Conservation (phyloP, 108 stramenopile species). For the Discostella stelligeroides region DNA sequence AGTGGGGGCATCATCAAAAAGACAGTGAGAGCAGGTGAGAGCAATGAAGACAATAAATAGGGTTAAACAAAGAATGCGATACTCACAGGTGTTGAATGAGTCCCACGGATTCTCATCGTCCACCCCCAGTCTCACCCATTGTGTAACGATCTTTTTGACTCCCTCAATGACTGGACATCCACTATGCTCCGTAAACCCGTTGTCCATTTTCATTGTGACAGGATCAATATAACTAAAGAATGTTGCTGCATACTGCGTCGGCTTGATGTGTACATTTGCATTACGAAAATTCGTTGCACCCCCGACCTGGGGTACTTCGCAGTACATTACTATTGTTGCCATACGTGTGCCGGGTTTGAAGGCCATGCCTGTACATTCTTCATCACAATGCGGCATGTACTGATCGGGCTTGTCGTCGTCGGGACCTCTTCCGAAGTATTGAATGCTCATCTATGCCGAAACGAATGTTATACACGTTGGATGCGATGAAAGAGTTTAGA, state of each 20-base stretch:
- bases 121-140: constrained; percentile 95
- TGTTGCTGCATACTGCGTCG: constrained; percentile 71
- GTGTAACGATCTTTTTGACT: constrained; percentile 95
- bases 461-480: too few relatives aligned
- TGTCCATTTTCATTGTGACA: constrained; percentile 68
- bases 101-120: constrained; percentile 85
- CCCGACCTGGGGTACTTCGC: constrained; percentile 75
- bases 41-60: too few relatives aligned
- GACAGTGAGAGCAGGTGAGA: not conserved
- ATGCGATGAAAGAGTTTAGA: too few relatives aligned
- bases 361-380: constrained; percentile 69
- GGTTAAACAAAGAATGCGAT: too few relatives aligned
- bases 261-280: constrained; percentile 80
- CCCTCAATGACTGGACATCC: constrained; percentile 94
- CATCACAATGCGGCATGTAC: constrained; percentile 94
- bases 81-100: constrained; percentile 73
- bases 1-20: not conserved
- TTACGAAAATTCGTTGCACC: constrained; percentile 93
- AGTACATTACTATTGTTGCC: constrained; percentile 96
- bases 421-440: constrained; percentile 81
- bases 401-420: constrained; percentile 81
- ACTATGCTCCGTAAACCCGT: constrained; percentile 82
- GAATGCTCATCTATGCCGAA: constrained; percentile 83
- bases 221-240: constrained; percentile 92
- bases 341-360: constrained; percentile 82